Evolutionary conservation across 2,329 filamentous ascomycete genomes (phyloP).

Genomic region (Cadophora gregata): DNA sequence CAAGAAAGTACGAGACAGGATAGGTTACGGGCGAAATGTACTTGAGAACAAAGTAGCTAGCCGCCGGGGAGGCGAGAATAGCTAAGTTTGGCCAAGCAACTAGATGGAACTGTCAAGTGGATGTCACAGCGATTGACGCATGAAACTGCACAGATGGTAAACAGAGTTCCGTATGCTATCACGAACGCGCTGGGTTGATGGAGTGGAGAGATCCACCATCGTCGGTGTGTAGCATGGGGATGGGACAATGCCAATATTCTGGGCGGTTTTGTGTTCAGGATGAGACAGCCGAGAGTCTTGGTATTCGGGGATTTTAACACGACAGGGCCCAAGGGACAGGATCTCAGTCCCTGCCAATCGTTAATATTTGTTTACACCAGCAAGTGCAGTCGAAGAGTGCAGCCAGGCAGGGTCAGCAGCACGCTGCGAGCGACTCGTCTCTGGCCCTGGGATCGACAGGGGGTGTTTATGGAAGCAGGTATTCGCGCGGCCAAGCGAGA

Average conservation of each 20-base stretch:
- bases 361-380: background rate
- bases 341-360: background rate
- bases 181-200: background rate
- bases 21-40: background rate
- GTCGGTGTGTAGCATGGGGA: background rate
- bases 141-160: conserved; percentile 5
- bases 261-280: conserved; percentile 13
- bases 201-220: background rate
- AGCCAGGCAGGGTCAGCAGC: background rate
- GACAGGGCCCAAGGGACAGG: conserved; percentile 5
- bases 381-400: conserved; percentile 5
- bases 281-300: conserved; percentile 16
- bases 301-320: background rate
- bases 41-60: conserved; percentile 1
- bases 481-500: conserved; percentile 5
- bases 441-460: background rate
- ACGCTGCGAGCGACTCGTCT: too few relatives aligned
- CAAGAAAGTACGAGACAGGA: conserved; percentile 8
- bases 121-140: background rate
- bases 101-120: conserved; percentile 10
- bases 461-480: conserved; percentile 11
- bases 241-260: conserved; percentile 19
- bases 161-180: background rate
- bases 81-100: conserved; percentile 4
- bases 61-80: background rate